Conservation (phyloP, 2,329 filamentous ascomycete species). For the Amauroascus niger region DNA sequence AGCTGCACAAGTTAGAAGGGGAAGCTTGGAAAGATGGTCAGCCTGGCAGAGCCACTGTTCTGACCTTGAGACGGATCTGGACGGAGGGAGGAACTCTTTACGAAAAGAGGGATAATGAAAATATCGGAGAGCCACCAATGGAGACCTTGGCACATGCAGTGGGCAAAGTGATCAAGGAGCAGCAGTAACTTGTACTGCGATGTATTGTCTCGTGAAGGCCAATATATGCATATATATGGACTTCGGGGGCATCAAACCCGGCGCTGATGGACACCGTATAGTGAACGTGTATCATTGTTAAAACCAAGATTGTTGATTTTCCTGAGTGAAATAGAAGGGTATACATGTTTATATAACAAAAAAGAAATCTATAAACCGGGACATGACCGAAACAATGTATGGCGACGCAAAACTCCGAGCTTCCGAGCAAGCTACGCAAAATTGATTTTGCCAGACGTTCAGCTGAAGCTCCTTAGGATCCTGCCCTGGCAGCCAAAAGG, state of each 20-base stretch:
- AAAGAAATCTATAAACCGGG: not conserved
- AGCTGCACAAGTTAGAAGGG: conserved; percentile 49
- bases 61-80: conserved; percentile 62
- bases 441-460: not conserved
- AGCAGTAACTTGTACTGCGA: not conserved
- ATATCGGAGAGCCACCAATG: conserved; percentile 45
- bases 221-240: not conserved
- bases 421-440: not conserved
- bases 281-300: not conserved
- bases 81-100: conserved; percentile 62
- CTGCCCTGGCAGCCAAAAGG: conserved; percentile 59
- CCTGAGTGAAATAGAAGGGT: not conserved
- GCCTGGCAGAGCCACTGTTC: conserved; percentile 42
- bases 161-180: conserved; percentile 3
- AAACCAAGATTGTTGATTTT: not conserved
- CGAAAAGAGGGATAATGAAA: conserved; percentile 55
- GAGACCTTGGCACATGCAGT: conserved; percentile 47
- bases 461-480: conserved; percentile 8
- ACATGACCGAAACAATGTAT: conserved; percentile 1
- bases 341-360: conserved; percentile 1
- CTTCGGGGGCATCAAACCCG: not conserved
- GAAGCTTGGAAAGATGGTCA: conserved; percentile 48
- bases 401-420: conserved; percentile 4
- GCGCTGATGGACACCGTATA: not conserved
- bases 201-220: no score